Evolutionary conservation across 116 monocot genomes (phyloP).

Genomic region (Papilionanthe hybrid): DNA sequence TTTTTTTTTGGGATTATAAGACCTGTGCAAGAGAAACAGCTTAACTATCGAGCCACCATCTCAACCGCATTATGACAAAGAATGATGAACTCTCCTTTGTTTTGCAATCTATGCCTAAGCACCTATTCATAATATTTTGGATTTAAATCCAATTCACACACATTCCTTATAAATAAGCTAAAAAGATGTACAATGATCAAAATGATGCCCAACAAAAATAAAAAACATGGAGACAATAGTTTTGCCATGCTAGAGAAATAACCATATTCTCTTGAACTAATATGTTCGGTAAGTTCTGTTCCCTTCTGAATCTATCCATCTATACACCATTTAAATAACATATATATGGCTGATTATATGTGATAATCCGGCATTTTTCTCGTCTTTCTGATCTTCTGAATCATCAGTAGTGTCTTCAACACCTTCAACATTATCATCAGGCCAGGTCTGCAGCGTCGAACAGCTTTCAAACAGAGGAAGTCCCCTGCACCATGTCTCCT

Average conservation of each 20-base stretch:
- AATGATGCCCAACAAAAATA: too few relatives aligned
- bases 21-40: too few relatives aligned
- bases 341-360: not conserved
- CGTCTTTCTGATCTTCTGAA: constrained; percentile 3
- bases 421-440: constrained; percentile 45
- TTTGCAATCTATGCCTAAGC: too few relatives aligned
- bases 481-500: not conserved
- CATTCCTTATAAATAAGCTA: too few relatives aligned
- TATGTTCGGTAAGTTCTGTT: not conserved
- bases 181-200: too few relatives aligned
- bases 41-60: too few relatives aligned
- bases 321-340: not conserved
- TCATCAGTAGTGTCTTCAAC: constrained; percentile 47
- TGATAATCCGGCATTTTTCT: not conserved
- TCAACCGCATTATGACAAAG: too few relatives aligned
- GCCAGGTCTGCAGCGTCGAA: constrained; percentile 24
- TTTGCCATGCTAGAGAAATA: not conserved
- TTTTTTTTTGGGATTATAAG: too few relatives aligned
- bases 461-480: not conserved
- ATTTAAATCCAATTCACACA: too few relatives aligned
- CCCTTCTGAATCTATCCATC: not conserved
- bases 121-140: too few relatives aligned
- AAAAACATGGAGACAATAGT: too few relatives aligned
- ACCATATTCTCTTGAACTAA: not conserved
- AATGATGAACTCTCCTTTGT: too few relatives aligned